A percentile compares a stretch with the other conserved stretches of the same genome.
Conservation (phyloP, 495 filamentous ascomycete species). For the Penicillium simplicissimum region DNA sequence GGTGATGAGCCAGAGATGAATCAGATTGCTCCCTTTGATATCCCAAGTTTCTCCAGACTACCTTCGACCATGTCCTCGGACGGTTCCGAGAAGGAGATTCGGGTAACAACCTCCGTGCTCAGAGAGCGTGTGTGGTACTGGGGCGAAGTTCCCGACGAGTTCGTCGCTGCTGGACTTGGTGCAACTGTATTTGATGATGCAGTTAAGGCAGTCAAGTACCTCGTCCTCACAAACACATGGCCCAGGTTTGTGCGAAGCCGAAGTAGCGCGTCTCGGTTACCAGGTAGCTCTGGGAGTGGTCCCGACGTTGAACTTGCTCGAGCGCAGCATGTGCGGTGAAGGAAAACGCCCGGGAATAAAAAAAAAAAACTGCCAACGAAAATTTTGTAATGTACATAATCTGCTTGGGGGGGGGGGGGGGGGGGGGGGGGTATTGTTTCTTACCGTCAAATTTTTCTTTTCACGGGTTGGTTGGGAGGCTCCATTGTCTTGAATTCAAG, state of each 20-base stretch:
- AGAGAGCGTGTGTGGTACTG: neutral
- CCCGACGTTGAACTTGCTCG: neutral
- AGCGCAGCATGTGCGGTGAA: neutral
- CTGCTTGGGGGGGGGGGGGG: too few species aligned
- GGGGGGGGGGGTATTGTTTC: neutral
- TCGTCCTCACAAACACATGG: slow-evolving; percentile 1
- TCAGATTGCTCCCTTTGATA: neutral
- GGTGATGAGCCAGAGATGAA: neutral
- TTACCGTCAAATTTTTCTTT: neutral
- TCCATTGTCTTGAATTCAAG: neutral
- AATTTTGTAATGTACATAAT: neutral
- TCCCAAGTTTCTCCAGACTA: neutral
- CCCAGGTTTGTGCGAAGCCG: neutral
- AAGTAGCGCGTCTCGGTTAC: neutral
- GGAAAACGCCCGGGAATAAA: neutral
- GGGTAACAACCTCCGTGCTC: neutral
- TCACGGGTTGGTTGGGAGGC: neutral
- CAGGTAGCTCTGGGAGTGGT: neutral
- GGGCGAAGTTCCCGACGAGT: neutral
- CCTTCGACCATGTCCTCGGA: neutral
- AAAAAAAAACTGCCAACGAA: neutral
- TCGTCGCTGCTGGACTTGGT: neutral
- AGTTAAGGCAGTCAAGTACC: neutral
- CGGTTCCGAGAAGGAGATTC: neutral
- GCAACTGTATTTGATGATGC: neutral